A percentile compares a stretch with the other conserved stretches of the same genome.
These are phyloP conservation scores for Canavalia ensiformis DNA, from an alignment of 306 rosid genomes.

Conservation along the genomic window DNA sequence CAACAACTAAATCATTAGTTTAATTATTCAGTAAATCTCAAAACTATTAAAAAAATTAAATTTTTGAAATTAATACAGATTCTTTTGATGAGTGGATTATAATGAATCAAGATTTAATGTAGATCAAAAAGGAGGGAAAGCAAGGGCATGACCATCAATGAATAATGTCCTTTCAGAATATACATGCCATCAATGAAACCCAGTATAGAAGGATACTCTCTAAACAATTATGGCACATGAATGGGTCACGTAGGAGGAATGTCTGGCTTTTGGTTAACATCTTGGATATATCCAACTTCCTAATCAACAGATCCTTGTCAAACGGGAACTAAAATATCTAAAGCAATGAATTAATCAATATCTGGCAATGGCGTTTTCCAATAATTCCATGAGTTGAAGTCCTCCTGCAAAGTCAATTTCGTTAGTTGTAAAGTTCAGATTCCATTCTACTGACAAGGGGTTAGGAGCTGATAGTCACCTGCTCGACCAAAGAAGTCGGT, in stretches of 20 bases:
- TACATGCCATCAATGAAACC: conserved; percentile 39
- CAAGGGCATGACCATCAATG: conserved; percentile 39
- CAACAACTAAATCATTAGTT: no score
- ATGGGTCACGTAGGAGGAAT: conserved; percentile 25
- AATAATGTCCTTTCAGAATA: conserved; percentile 39
- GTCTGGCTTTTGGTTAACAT: conserved; percentile 20
- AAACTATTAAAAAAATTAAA: no score
- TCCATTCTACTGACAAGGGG: not conserved
- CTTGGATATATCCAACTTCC: conserved; percentile 17
- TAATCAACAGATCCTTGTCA: conserved; percentile 37
- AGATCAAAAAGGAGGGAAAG: conserved; percentile 40
- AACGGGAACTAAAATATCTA: conserved; percentile 22
- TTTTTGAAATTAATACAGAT: not conserved
- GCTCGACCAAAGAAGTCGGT: conserved; percentile 88
- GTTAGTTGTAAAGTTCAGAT: conserved; percentile 8
- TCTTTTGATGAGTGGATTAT: conserved; percentile 34
- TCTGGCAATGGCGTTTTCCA: conserved; percentile 89
- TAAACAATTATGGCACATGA: conserved; percentile 28
- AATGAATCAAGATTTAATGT: conserved; percentile 46
- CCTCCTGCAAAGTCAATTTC: conserved; percentile 71
- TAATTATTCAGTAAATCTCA: no score
- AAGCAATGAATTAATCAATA: conserved; percentile 49
- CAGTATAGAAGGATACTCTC: conserved; percentile 20
- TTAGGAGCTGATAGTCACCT: conserved; percentile 60
- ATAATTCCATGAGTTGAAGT: conserved; percentile 90